Evolutionary conservation across 2,329 filamentous ascomycete genomes (phyloP), one percentile per base, ranked within the genome.

Genomic region (Exophiala dermatitidis): DNA sequence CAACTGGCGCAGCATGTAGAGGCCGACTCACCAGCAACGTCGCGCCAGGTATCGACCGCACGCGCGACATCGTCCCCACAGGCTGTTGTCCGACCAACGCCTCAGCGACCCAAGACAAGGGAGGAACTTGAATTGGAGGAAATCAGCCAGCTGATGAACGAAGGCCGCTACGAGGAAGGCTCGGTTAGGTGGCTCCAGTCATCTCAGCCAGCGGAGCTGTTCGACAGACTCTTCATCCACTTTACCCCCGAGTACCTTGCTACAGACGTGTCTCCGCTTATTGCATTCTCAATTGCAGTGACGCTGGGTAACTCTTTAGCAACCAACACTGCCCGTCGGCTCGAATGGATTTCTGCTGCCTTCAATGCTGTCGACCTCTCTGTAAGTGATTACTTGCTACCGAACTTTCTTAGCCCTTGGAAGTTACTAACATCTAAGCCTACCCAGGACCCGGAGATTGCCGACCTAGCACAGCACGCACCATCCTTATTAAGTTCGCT

Each of bases 141-240:
- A 41, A 72, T 76, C 45, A 60, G 64, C 19, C 62, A 64, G 10
- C 60, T 74, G 48, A 72, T 74, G 64, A 64, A 65, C 5, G 62
- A 67, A 5, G 67, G 68, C 26, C 66, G 63, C 44, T 71, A 68
- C 46, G 74, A 76, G 60, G 72, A 73, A 52, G 74, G 67, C 28
- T 72, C 72, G 3, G 66, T 76, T 38, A 73, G 69, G 73, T 85
- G 82, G 82, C 71, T 85, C 45, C 80, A 83, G 70, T 84, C 81
- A 4, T 66, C 69, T 32, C 76, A 77, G 51, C 79, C 82, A 60
- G 72, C 73, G 10, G 75, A 78, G 43, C 70, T 85, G n/a, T 85
- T 84, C 63, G 79, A 83, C 65, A 73, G 75, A 30, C 72, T 83
- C 48, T 84, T 85, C 63, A 73, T 80, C 26, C 75, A 73, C 50